Base-by-base conservation (phyloP, 345 rosid species). In the Acer yangbiense region DNA sequence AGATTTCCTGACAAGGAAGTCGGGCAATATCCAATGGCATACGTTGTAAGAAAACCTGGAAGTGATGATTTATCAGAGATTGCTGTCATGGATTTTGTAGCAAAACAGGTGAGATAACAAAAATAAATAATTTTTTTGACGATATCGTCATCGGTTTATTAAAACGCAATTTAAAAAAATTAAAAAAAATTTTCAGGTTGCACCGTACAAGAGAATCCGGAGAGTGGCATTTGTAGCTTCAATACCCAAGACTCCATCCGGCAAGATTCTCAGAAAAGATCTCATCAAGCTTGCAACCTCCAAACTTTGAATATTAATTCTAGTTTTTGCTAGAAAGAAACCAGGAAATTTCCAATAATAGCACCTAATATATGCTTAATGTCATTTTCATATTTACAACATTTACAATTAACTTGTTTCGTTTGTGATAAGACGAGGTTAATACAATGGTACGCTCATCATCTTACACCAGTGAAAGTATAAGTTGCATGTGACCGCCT, bases 1-100 rank as follows among this genome's bases (percentile, higher is more conserved):
- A 95, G 99, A 69, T 93, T 88, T 78, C 99, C 97, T 0, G 94
- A 95, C 83, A 85, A 79, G 78, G 94, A 89, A 70, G 98, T 83
- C 3, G 99, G 99, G 12, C 96, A 95, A 77, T 83, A 62, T 77
- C 99, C 99, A 9, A 89, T 93, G 93, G 97, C 95, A 0, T 95
- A 89, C 18, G 88, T 94, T 7, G 97, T 91, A 48, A 86, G 93
- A 78, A 89, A 88, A 82, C 3, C 85, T 5, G 93, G 88, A 74
- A 82, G 91, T 74, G 61, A 27, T 70, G 61, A 27, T 70, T 64
- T 92, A 39, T 82, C 91, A 0, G 96, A 83, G 76, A 81, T 20
- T 18, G 82, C 66, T 8, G 77, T 93, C 54, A 88, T 91, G 93
- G 92, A 90, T 65, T 95, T 93, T 76, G 80, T 93, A 6, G 87